Evolutionary conservation across 495 filamentous ascomycete species (phyloP).

Genomic region (Jackrogersella multiformis): DNA sequence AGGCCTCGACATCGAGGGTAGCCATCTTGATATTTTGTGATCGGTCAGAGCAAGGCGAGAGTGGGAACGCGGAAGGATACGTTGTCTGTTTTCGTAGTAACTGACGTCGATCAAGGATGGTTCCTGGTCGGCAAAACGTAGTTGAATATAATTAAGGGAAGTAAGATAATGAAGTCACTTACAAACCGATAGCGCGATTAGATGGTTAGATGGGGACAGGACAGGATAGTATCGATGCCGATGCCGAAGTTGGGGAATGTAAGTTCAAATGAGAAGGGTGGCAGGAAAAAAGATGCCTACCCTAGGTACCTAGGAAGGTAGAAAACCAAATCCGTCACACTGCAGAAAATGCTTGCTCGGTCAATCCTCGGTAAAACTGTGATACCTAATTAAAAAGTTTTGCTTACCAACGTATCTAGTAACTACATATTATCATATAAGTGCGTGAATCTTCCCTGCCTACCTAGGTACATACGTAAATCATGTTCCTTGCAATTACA

Average conservation of each 20-base stretch:
- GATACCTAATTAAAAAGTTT: background rate
- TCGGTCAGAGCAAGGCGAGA: constrained; percentile 11
- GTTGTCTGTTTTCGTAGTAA: constrained; percentile 1
- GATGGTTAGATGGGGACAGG: too few species aligned
- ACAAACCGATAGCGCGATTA: constrained; percentile 15
- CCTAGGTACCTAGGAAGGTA: too few species aligned
- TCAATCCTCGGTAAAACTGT: constrained; percentile 17
- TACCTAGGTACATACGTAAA: too few species aligned
- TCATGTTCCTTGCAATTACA: too few species aligned
- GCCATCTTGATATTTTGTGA: constrained; percentile 69
- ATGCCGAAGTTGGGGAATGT: constrained; percentile 13
- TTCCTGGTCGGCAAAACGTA: background rate
- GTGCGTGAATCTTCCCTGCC: too few species aligned
- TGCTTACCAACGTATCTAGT: background rate
- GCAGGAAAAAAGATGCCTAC: constrained; percentile 22
- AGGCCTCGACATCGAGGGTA: constrained; percentile 90
- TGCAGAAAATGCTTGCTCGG: constrained; percentile 31
- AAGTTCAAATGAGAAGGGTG: constrained; percentile 31
- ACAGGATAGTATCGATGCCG: too few species aligned
- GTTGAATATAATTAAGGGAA: background rate
- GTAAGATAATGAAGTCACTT: constrained; percentile 10
- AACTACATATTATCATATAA: too few species aligned
- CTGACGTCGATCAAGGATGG: background rate
- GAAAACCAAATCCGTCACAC: too few species aligned
- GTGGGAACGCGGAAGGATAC: background rate